Evolutionary conservation across 192 early-diverging fungal species (phyloP), one percentile per base, ranked within the genome.

Genomic region (Coemansia biformis): DNA sequence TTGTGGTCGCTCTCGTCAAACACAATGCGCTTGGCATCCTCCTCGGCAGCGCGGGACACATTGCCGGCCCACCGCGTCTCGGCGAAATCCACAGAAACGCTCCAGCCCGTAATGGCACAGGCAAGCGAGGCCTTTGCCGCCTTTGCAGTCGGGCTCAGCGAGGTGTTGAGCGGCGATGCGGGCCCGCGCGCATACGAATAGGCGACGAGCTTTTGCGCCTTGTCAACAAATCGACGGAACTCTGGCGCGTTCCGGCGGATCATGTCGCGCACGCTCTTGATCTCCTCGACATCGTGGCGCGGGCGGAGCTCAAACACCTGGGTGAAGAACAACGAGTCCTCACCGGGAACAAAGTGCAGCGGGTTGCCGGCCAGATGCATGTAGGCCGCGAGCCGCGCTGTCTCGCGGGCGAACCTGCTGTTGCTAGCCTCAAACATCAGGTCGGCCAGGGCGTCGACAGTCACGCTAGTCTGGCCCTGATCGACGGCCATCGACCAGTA

Each of bases 301-400:
- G 68, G 17, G 12, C 83, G 74, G 38, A 85, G 46, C 7, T 59
- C 38, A 68, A 82, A 85, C 23, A 59, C 47, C 9, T 72, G 59
- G 9, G 76, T 70, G 41, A 66, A 54, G 19, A 80, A 75, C 35
- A 86, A 36, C 12, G 57, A 54, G 5, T 63, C 38, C 12, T 68
- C 53, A 28, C 74, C 73, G 0, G 72, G 80, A 15, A 79, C 74
- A 41, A 71, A 81, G 22, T 80, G 72, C 21, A 72, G 47, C 22
- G 69, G 41, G 40, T 86, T 65, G 31, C 64, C 63, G 1, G 79
- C 72, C 44, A 86, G 29, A 39, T 77, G 79, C 19, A 80, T 49
- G 53, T 84, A 81, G 0, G 81, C 78, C 1, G 82, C 80, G 45
- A 85, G 79, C 8, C 77, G 46, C 31, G 54, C 68, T 1, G 34